These are phyloP conservation scores for Didymella pomorum DNA, from an alignment of 2,329 filamentous ascomycete genomes.

Conservation along the genomic window DNA sequence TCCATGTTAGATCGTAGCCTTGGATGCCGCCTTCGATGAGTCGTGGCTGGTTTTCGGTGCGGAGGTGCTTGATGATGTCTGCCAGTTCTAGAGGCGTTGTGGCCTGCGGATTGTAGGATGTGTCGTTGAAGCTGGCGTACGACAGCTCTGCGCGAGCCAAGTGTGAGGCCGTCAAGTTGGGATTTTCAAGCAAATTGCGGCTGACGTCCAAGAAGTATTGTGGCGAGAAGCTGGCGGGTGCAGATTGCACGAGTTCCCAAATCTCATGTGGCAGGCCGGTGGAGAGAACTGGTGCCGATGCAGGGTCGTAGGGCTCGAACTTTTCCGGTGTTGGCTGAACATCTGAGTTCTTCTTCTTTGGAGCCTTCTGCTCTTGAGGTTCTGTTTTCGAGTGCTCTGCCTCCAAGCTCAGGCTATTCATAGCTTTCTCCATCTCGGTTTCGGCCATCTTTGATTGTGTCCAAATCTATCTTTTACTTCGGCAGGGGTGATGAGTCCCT, in stretches of 20 bases:
- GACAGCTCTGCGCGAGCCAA: constrained; percentile 81
- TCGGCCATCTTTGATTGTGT: constrained; percentile 6
- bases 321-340: constrained; percentile 24
- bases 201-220: constrained; percentile 72
- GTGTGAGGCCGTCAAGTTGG: constrained; percentile 80
- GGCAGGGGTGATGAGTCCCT: constrained; percentile 1
- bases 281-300: constrained; percentile 28
- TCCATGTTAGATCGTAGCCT: constrained; percentile 62
- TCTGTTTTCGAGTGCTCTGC: background rate
- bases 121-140: constrained; percentile 59
- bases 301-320: constrained; percentile 48
- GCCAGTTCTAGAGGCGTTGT: constrained; percentile 48
- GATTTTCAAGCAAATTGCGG: constrained; percentile 78
- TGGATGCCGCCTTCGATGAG: constrained; percentile 38
- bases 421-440: background rate
- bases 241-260: constrained; percentile 50
- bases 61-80: constrained; percentile 59
- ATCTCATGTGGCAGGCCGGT: constrained; percentile 45
- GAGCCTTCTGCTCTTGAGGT: background rate
- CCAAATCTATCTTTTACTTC: constrained; percentile 17
- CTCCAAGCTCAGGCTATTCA: background rate
- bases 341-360: background rate
- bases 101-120: constrained; percentile 45
- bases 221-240: constrained; percentile 68
- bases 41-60: constrained; percentile 49